These are phyloP conservation scores for Fusarium ambrosium DNA, from an alignment of 2,329 filamentous ascomycete genomes.

Conservation along the genomic window DNA sequence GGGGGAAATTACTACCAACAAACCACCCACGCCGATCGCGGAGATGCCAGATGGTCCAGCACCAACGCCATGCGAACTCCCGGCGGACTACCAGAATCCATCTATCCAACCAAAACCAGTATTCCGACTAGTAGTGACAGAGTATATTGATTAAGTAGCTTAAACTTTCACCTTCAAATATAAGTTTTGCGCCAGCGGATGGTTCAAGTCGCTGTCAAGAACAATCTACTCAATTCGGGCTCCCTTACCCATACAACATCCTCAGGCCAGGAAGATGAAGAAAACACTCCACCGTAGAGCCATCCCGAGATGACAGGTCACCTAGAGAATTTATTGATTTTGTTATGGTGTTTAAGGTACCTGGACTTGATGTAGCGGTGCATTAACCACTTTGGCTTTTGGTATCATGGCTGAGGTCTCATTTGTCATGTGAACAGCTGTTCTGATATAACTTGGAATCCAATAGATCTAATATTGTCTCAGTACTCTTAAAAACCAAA, in stretches of 20 bases:
- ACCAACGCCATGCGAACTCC: neutral
- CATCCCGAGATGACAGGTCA: neutral
- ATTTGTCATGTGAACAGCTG: no score
- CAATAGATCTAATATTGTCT: neutral
- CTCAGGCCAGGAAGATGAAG: no score
- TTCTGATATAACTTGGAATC: neutral
- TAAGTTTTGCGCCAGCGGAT: neutral
- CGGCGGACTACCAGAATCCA: neutral
- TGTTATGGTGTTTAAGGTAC: neutral
- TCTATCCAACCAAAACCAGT: neutral
- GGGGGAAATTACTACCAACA: neutral
- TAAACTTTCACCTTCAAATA: neutral
- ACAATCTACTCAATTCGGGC: neutral
- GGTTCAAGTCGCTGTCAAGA: neutral
- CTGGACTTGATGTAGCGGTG: neutral
- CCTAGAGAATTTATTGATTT: neutral
- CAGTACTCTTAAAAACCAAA: slow-evolving; percentile 10
- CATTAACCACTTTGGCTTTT: neutral
- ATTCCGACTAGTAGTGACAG: neutral
- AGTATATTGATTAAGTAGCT: neutral
- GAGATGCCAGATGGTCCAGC: neutral
- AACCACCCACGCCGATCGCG: neutral
- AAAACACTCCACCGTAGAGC: no score
- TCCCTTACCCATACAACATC: no score
- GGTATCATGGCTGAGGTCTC: neutral